A percentile compares a stretch with the other conserved stretches of the same genome.
Conservation (phyloP, 192 early-diverging fungal species). For the Gonapodya sp. region DNA sequence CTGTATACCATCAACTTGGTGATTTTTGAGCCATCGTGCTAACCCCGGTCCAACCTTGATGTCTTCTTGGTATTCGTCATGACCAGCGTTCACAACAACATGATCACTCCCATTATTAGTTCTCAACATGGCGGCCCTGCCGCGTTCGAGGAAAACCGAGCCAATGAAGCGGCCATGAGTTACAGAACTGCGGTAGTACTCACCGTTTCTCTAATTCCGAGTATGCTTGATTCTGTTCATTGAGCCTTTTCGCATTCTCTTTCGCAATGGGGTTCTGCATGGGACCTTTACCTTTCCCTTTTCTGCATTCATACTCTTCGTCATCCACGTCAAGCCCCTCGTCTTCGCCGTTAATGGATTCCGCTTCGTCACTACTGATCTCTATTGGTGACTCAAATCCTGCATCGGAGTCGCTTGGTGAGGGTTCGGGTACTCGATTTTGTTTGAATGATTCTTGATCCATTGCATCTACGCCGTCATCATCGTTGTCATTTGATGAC, state of each 20-base stretch:
- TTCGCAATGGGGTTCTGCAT: conserved; percentile 14
- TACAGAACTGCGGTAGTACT: too few relatives aligned
- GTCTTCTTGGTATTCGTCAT: conserved; percentile 36
- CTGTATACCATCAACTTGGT: conserved; percentile 61
- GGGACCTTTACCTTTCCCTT: neutral
- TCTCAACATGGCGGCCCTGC: neutral
- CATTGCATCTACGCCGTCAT: neutral
- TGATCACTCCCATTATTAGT: conserved; percentile 11
- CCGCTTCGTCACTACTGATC: too few relatives aligned
- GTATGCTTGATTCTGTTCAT: neutral
- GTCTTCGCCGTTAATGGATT: too few relatives aligned
- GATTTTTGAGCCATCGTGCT: conserved; percentile 44
- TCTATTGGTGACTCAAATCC: too few relatives aligned
- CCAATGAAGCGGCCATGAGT: too few relatives aligned
- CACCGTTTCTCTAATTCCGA: neutral
- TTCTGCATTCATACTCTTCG: neutral
- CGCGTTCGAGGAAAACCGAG: neutral
- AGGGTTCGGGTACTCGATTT: too few relatives aligned
- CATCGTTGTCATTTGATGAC: neutral
- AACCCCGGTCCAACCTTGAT: conserved; percentile 49
- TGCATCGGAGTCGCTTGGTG: too few relatives aligned
- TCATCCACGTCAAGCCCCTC: neutral
- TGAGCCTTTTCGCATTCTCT: neutral
- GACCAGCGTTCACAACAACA: conserved; percentile 55
- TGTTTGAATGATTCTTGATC: too few relatives aligned